phyloP scores from a whole-genome alignment of 805 yeast genomes.

The Teunomyces atbi region DNA sequence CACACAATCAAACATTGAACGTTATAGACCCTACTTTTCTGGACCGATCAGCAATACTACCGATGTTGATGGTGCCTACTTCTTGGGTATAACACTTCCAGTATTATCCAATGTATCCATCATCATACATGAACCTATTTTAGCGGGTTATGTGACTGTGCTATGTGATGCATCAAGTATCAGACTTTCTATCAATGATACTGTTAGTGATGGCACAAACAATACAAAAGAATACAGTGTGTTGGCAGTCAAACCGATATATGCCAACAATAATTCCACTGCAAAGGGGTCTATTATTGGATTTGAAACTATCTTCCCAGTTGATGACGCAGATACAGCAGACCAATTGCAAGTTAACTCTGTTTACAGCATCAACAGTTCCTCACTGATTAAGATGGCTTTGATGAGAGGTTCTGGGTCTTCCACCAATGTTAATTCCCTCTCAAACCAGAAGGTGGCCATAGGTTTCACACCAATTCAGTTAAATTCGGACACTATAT shows the following conservation, averaged over 20 bases:
- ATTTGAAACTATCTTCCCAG: conserved; percentile 35
- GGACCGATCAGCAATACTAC: conserved; percentile 60
- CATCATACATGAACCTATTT: conserved; percentile 51
- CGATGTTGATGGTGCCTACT: conserved; percentile 36
- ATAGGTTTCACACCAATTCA: conserved; percentile 33
- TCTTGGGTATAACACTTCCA: conserved; percentile 77
- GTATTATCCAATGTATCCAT: conserved; percentile 73
- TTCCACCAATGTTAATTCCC: conserved; percentile 22
- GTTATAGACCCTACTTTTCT: conserved; percentile 37
- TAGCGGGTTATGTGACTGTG: conserved; percentile 72
- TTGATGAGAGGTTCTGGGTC: conserved; percentile 27
- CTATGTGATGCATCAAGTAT: conserved; percentile 34
- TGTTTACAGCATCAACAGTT: conserved; percentile 24
- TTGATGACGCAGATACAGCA: conserved; percentile 7
- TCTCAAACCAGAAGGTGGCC: conserved; percentile 26
- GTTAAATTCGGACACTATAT: conserved; percentile 37
- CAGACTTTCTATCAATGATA: conserved; percentile 26
- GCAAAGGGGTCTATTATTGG: conserved; percentile 46
- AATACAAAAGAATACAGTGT: conserved; percentile 26
- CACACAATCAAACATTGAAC: neutral
- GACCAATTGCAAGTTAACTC: conserved; percentile 16
- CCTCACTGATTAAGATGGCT: conserved; percentile 29
- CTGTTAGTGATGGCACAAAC: conserved; percentile 10
- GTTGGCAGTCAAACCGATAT: conserved; percentile 34
- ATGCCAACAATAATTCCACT: conserved; percentile 14